Base-by-base conservation (phyloP, 139 green algal species). In the Micractinium conductrix region DNA sequence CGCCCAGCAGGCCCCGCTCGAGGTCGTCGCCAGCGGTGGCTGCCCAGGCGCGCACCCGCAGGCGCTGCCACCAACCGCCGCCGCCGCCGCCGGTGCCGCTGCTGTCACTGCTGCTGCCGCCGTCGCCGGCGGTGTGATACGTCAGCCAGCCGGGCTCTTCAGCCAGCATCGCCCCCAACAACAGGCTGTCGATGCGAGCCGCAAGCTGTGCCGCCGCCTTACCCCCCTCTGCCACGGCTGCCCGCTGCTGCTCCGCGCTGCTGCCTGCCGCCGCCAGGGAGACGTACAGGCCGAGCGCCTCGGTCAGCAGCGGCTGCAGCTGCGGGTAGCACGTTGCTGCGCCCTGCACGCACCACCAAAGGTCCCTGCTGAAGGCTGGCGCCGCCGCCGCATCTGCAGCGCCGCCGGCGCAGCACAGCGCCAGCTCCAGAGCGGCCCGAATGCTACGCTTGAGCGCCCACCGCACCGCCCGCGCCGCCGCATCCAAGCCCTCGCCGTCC, bases 381-480 rank as follows among this genome's bases (percentile, higher is more conserved):
- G 45, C 16, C 33, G 45, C 30, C n/a, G 24, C 70, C 38, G 70
- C 42, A 1, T 1, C 71, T 79, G 55, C 9, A 12, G 24, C 33
- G 53, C 42, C 14, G 43, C 42, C 28, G 75, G 35, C 14, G 58
- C 55, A 28, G 21, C 7, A 12, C 8, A 60, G 14, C 40, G 43
- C 67, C 58, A 82, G 58, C 58, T 82, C 76, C 7, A 71, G 45
- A 1, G 76, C 76, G 2, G 76, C 76, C 28, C 76, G 53, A 0
- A 82, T 50, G 76, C 76, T 73, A 22, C 76, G 76, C 76, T 82
- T 82, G 2, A 82, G 76, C 38, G 76, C 76, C 76, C 76, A 82
- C 12, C 76, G 76, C 58, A 72, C 76, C 26, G 76, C 76, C 26
- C 76, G 16, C 1, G 76, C 26, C 0, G 58, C 76, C 8, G 71